Base-by-base conservation (phyloP, 495 filamentous ascomycete genomes). In the Geopyxis carbonaria region DNA sequence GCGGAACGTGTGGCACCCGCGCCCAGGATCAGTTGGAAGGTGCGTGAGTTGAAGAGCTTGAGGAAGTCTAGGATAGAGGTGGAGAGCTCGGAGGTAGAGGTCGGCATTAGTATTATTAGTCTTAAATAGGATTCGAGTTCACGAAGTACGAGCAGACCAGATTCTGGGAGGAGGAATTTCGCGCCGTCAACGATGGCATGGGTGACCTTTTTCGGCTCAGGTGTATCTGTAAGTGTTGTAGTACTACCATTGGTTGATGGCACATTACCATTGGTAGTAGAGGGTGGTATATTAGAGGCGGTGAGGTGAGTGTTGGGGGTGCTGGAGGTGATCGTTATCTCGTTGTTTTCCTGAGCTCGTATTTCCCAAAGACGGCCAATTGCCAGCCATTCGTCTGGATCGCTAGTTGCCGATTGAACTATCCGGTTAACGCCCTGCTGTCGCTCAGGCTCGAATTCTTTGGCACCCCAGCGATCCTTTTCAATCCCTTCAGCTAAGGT, bases 21-120 rank as follows among this genome's bases (percentile, higher is more conserved):
- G 5, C 87, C 91, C 5, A 95, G 75, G 45, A 99, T 93, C 35
- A 95, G 70, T 47, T 99, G 89, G 14, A 75, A 84, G 28, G 83
- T 86, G 4, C 89, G 75, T 5, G 83, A 92, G 58, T 95, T 94
- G 69, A 94, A 95, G 2, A 93, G 64, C 47, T 84, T 78, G 23
- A 56, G 16, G 32, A 51, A 56, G 33, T 78, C 73, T 15, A 81
- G 60, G 13, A 83, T 62, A 6, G 72, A 73, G 7, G 72, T 61
- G 0, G 82, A 76, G 45, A 95, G 75, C 22, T 93, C 84, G 2
- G 76, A 64, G 2, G 80, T 80, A 75, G 93, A 80, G 50, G 74
- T 83, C 0, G 89, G 87, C 30, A 94, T 82, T 34, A 72, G 75
- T 11, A 82, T 66, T 45, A 86, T 75, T 8, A 95, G 69, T 55